A percentile compares a stretch with the other conserved stretches of the same genome.
These are phyloP conservation scores for Ceratocystis papillata DNA, from an alignment of 2,329 filamentous ascomycete genomes.

Conservation along the genomic window DNA sequence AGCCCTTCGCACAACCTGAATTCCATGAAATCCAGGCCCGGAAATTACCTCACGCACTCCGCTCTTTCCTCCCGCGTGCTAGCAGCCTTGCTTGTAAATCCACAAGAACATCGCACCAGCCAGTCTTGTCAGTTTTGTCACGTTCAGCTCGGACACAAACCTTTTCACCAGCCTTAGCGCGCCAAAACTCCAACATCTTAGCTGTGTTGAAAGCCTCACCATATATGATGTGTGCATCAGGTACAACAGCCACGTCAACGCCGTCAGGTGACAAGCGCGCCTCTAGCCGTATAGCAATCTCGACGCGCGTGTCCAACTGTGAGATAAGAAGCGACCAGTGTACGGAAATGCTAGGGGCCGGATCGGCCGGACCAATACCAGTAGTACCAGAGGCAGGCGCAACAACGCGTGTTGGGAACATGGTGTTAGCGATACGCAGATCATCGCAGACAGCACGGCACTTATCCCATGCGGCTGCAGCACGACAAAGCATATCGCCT, in stretches of 20 bases:
- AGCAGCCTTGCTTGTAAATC: conserved; percentile 47
- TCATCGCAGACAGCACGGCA: conserved; percentile 50
- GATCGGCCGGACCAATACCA: background rate
- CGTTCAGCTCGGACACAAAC: conserved; percentile 23
- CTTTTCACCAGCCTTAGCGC: conserved; percentile 22
- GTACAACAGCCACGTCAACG: conserved; percentile 44
- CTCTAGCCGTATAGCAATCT: conserved; percentile 48
- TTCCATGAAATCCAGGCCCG: background rate
- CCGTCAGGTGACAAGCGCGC: conserved; percentile 38
- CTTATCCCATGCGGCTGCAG: conserved; percentile 56
- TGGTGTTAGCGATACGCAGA: conserved; percentile 50
- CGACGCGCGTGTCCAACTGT: conserved; percentile 57
- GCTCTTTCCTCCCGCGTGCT: conserved; percentile 43
- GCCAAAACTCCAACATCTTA: conserved; percentile 61
- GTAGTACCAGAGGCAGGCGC: background rate
- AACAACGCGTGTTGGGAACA: conserved; percentile 52
- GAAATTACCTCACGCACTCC: conserved; percentile 3
- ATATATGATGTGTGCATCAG: conserved; percentile 56
- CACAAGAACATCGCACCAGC: conserved; percentile 46
- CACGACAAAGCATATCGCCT: conserved; percentile 46
- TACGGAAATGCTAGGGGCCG: conserved; percentile 49
- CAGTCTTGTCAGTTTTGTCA: conserved; percentile 31
- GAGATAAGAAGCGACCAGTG: conserved; percentile 51
- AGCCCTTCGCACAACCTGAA: conserved; percentile 18
- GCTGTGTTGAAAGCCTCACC: conserved; percentile 66